Conservation (phyloP, 306 rosid species). For the Cicer judaicum region DNA sequence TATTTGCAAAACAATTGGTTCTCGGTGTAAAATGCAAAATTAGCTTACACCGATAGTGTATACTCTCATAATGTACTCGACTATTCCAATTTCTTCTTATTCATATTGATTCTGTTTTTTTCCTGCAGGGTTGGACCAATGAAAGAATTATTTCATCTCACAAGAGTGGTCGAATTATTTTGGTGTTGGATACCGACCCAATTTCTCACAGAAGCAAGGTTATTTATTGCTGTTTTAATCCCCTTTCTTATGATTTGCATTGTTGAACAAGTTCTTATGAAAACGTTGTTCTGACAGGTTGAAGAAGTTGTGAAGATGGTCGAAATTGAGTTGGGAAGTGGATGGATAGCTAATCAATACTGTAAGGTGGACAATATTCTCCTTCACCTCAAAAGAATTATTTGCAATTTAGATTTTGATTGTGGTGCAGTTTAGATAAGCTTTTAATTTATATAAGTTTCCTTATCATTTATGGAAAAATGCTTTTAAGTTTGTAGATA, state of each 20-base stretch:
- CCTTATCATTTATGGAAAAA: no score
- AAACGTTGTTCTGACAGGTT: slow-evolving; percentile 52
- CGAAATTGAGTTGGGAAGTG: slow-evolving; percentile 75
- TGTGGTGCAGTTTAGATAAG: no score
- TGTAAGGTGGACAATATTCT: slow-evolving; percentile 60
- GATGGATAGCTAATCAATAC: slow-evolving; percentile 68
- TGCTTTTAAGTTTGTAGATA: no score
- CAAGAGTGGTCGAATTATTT: slow-evolving; percentile 53
- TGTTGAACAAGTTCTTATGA: neutral
- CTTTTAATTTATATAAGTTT: no score
- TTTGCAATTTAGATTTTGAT: neutral
- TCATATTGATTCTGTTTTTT: neutral
- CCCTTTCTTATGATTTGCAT: neutral
- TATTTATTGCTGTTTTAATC: neutral
- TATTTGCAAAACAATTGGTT: no score
- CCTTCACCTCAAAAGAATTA: slow-evolving; percentile 9
- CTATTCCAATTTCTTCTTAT: no score
- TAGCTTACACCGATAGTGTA: no score
- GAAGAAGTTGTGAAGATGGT: slow-evolving; percentile 72
- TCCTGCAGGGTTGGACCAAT: slow-evolving; percentile 66
- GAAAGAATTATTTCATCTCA: slow-evolving; percentile 55
- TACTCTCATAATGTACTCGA: no score
- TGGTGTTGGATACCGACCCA: slow-evolving; percentile 57
- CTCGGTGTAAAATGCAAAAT: no score
- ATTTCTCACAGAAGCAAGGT: slow-evolving; percentile 57